Conservation (phyloP, 305 asterid genomes). For the Solanum hybrid region DNA sequence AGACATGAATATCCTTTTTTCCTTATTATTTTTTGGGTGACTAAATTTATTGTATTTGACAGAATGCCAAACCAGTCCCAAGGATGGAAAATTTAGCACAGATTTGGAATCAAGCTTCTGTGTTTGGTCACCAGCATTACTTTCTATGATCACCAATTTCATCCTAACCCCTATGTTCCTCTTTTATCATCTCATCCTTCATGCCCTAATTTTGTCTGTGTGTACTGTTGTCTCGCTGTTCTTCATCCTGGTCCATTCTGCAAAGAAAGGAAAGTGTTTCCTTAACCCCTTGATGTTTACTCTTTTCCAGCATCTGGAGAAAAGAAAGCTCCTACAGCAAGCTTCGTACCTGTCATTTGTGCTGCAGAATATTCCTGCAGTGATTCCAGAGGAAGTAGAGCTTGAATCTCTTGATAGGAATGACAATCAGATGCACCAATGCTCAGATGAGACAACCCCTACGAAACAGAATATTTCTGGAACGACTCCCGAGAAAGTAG, state of each 20-base stretch:
- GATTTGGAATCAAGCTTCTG: background rate
- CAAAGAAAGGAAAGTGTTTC: background rate
- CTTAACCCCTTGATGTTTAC: slow-evolving; percentile 21
- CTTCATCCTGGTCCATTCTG: background rate
- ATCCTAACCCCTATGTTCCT: background rate
- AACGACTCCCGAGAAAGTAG: slow-evolving; percentile 13
- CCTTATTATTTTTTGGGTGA: background rate
- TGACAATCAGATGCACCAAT: background rate
- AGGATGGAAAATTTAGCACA: background rate
- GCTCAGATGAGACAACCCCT: background rate
- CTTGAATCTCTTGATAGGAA: background rate
- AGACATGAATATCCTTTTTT: slow-evolving; percentile 72
- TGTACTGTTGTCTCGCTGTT: background rate
- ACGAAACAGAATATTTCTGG: background rate
- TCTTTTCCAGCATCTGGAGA: slow-evolving; percentile 9
- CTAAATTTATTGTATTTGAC: background rate
- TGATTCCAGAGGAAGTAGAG: slow-evolving; percentile 21
- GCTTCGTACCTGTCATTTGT: slow-evolving; percentile 12
- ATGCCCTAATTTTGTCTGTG: background rate
- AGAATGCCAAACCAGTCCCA: background rate
- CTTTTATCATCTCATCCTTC: background rate
- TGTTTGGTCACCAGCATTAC: background rate
- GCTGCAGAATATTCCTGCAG: slow-evolving; percentile 15
- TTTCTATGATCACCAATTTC: background rate
- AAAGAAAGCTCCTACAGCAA: slow-evolving; percentile 14